Percentiles rank a stretch among this genome's conserved stretches.
phyloP scores from a whole-genome alignment of 331 rosid species.

The Malus hybrid region DNA sequence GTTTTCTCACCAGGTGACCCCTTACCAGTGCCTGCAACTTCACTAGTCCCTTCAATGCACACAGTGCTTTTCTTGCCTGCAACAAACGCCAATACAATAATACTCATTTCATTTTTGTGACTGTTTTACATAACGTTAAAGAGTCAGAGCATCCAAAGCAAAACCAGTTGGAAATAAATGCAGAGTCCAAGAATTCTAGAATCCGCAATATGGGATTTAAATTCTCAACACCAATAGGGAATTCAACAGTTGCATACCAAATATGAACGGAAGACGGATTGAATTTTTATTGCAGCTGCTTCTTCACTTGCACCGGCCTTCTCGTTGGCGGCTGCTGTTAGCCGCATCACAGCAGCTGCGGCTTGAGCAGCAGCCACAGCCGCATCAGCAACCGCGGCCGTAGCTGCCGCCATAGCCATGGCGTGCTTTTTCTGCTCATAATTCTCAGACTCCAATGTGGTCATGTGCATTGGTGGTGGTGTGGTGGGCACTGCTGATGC shows the following conservation, averaged over 20 bases:
- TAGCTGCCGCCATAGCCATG: slow-evolving; percentile 60
- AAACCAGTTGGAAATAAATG: not conserved
- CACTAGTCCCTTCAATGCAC: slow-evolving; percentile 79
- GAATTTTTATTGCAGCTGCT: slow-evolving; percentile 68
- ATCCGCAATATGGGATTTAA: not conserved
- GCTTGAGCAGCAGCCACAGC: slow-evolving; percentile 74
- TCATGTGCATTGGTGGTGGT: slow-evolving; percentile 17
- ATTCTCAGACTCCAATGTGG: slow-evolving; percentile 27
- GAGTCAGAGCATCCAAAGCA: not conserved
- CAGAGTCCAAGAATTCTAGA: not conserved
- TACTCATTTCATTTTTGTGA: not conserved
- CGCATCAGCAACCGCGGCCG: slow-evolving; percentile 50
- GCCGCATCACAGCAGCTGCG: slow-evolving; percentile 50
- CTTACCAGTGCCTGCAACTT: slow-evolving; percentile 89
- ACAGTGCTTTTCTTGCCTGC: slow-evolving; percentile 85
- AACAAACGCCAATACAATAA: slow-evolving; percentile 1
- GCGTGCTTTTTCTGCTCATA: slow-evolving; percentile 60
- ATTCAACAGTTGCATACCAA: slow-evolving; percentile 38
- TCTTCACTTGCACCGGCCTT: slow-evolving; percentile 32
- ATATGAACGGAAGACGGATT: slow-evolving; percentile 73
- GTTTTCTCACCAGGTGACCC: slow-evolving; percentile 86
- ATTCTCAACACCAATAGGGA: not conserved
- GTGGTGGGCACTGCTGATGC: slow-evolving; percentile 17
- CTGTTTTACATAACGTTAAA: not conserved
- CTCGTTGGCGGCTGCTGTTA: slow-evolving; percentile 40